A percentile compares a stretch with the other conserved stretches of the same genome.
Evolutionary conservation across 2,329 filamentous ascomycete species (phyloP).

Genomic region (Fonsecaea multimorphosa): DNA sequence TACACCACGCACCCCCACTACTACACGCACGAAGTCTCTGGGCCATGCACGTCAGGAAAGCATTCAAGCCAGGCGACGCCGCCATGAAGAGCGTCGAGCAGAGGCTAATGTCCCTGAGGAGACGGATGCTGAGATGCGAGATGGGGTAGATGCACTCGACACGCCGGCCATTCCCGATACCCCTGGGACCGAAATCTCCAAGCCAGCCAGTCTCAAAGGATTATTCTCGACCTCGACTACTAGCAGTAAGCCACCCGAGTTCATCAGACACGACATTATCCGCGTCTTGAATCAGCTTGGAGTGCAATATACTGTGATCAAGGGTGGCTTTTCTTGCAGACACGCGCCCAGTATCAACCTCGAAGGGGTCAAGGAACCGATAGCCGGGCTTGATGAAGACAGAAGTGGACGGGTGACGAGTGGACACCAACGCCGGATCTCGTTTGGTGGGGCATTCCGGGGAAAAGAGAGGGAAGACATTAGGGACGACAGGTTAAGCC

Average conservation of each 20-base stretch:
- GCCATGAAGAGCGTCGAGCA: conserved; percentile 67
- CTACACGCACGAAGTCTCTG: conserved; percentile 78
- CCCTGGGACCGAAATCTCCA: conserved; percentile 74
- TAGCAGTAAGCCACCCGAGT: conserved; percentile 83
- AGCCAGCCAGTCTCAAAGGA: conserved; percentile 94
- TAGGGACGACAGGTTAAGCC: conserved; percentile 58
- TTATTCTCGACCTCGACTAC: conserved; percentile 97
- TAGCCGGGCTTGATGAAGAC: conserved; percentile 47
- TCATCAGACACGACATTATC: conserved; percentile 89
- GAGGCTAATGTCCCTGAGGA: conserved; percentile 87
- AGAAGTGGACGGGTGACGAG: conserved; percentile 54
- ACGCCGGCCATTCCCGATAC: conserved; percentile 52
- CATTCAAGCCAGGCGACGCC: conserved; percentile 82
- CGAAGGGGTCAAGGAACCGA: conserved; percentile 69
- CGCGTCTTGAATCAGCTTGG: conserved; percentile 84
- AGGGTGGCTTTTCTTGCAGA: conserved; percentile 87
- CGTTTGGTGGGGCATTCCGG: conserved; percentile 72
- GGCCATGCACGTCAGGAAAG: conserved; percentile 89
- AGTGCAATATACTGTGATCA: conserved; percentile 91
- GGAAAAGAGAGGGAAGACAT: conserved; percentile 74
- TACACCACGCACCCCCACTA: conserved; percentile 65
- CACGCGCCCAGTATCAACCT: conserved; percentile 90
- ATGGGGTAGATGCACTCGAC: conserved; percentile 58
- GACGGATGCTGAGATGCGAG: conserved; percentile 77
- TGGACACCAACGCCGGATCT: conserved; percentile 77